Evolutionary conservation across 495 filamentous ascomycete species (phyloP).

Genomic region (Emericellopsis terricola): DNA sequence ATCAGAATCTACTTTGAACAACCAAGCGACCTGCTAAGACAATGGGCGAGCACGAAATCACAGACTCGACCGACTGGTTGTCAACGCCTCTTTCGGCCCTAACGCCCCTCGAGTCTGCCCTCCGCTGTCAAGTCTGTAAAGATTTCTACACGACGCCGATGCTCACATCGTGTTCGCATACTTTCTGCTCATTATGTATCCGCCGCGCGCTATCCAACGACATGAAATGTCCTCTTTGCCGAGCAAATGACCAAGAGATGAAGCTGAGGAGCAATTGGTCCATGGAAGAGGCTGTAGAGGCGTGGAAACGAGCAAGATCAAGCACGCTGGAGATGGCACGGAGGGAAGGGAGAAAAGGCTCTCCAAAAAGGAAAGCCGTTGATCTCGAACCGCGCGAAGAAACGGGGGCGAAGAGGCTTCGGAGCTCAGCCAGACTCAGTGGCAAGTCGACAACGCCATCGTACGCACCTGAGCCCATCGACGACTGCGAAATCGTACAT

Average conservation of each 20-base stretch:
- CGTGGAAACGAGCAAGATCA: slow-evolving; percentile 48
- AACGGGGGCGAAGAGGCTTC: slow-evolving; percentile 21
- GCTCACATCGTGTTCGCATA: slow-evolving; percentile 86
- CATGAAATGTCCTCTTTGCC: slow-evolving; percentile 73
- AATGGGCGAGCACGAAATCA: slow-evolving; percentile 31
- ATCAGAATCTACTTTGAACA: too few relatives aligned
- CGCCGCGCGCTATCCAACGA: slow-evolving; percentile 64
- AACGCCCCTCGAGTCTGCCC: slow-evolving; percentile 58
- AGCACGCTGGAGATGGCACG: slow-evolving; percentile 40
- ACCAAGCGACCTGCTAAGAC: too few relatives aligned
- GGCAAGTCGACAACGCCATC: slow-evolving; percentile 16
- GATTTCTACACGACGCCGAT: slow-evolving; percentile 90
- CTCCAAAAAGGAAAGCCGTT: slow-evolving; percentile 32
- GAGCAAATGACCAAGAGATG: slow-evolving; percentile 56
- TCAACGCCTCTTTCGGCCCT: slow-evolving; percentile 57
- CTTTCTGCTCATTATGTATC: slow-evolving; percentile 93
- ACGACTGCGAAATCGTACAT: slow-evolving; percentile 3
- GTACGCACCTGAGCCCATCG: slow-evolving; percentile 16
- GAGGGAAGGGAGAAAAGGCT: slow-evolving; percentile 4
- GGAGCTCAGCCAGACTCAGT: slow-evolving; percentile 24
- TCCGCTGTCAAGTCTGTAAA: slow-evolving; percentile 95
- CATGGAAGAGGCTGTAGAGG: slow-evolving; percentile 67
- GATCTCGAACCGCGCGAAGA: slow-evolving; percentile 26
- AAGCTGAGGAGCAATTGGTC: slow-evolving; percentile 71
- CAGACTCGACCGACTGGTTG: slow-evolving; percentile 90